Percentiles rank a stretch among this genome's conserved stretches.
Conservation (phyloP, 495 filamentous ascomycete genomes). For the Amniculicola lignicola region DNA sequence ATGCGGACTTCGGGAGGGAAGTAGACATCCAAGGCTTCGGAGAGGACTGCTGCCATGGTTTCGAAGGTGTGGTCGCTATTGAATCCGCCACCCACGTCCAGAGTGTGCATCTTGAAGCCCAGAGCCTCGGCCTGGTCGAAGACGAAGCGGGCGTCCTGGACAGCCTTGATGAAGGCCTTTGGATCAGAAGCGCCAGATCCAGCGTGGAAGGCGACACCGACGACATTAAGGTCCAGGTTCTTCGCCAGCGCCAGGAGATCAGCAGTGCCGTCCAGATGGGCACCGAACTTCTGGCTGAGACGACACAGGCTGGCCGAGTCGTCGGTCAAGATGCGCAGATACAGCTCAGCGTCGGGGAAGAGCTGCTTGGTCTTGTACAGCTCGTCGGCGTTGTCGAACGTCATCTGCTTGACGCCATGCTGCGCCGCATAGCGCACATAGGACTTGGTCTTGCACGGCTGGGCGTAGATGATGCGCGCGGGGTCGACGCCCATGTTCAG, state of each 20-base stretch:
- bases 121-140: conserved; percentile 80
- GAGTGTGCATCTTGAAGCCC: conserved; percentile 76
- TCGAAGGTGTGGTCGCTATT: conserved; percentile 86
- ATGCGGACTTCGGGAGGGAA: conserved; percentile 82
- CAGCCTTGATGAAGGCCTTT: conserved; percentile 79
- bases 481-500: conserved; percentile 81
- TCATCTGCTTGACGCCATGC: conserved; percentile 93
- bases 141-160: conserved; percentile 79
- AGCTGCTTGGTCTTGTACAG: conserved; percentile 93
- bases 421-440: conserved; percentile 85
- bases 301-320: conserved; percentile 92
- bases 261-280: conserved; percentile 74
- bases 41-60: conserved; percentile 76
- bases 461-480: conserved; percentile 94
- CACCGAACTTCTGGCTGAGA: conserved; percentile 94
- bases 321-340: conserved; percentile 91
- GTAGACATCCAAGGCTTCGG: conserved; percentile 75
- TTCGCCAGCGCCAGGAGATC: conserved; percentile 77
- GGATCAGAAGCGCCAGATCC: conserved; percentile 94
- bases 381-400: conserved; percentile 97
- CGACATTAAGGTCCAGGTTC: conserved; percentile 87
- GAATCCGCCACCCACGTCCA: conserved; percentile 96
- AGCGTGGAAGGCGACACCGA: conserved; percentile 96
- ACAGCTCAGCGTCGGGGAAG: conserved; percentile 84
- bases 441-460: conserved; percentile 98